Percentiles rank a stretch among this genome's conserved stretches.
Evolutionary conservation across 768 basidiomycete species (phyloP).

Genomic region (Mycena rebaudengoi): DNA sequence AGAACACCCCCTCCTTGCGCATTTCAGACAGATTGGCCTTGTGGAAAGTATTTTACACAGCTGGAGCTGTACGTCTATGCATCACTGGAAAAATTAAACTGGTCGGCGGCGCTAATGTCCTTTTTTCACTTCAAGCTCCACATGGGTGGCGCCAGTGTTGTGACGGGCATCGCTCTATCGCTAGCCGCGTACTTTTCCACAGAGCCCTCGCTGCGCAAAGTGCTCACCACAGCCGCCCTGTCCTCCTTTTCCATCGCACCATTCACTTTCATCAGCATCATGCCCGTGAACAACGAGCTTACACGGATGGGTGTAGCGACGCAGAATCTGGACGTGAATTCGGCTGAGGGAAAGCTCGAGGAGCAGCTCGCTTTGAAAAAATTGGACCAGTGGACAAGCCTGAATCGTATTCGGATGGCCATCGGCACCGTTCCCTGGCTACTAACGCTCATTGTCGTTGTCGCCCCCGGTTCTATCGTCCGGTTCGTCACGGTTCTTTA

Average conservation of each 20-base stretch:
- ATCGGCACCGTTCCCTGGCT: no score
- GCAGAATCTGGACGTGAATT: no score
- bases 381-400: no score
- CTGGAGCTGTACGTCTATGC: neutral
- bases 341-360: neutral
- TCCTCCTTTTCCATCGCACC: neutral
- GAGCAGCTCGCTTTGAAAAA: no score
- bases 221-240: constrained; percentile 4
- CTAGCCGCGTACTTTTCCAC: neutral
- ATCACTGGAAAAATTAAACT: no score
- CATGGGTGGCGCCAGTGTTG: neutral
- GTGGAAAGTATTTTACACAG: neutral
- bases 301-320: no score
- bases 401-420: no score
- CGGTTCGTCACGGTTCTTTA: no score
- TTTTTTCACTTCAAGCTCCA: neutral
- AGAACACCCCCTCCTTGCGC: neutral
- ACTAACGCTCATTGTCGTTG: no score
- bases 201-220: neutral
- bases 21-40: neutral
- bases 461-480: no score
- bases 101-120: no score
- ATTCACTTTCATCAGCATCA: neutral
- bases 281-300: neutral
- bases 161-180: neutral